Evolutionary conservation across 257 asterid species (phyloP).

Genomic region (Parsonsia alboflavescens): DNA sequence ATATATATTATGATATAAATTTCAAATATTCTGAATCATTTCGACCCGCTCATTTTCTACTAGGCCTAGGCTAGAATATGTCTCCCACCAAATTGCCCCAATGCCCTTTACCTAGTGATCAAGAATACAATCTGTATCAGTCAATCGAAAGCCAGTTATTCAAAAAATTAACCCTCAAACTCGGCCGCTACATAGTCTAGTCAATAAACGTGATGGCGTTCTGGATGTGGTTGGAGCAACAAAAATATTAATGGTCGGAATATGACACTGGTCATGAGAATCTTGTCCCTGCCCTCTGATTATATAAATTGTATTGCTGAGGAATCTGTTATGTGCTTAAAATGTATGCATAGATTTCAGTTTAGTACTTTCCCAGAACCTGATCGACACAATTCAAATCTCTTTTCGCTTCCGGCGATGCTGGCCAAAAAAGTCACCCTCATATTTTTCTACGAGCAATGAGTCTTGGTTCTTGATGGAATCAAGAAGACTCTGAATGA

Average conservation of each 20-base stretch:
- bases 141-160: slow-evolving; percentile 46
- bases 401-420: slow-evolving; percentile 22
- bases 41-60: no score
- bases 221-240: slow-evolving; percentile 50
- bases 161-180: slow-evolving; percentile 19
- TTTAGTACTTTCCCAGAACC: slow-evolving; percentile 4
- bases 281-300: slow-evolving; percentile 29
- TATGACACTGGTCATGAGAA: slow-evolving; percentile 19
- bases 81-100: no score
- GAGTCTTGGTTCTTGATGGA: slow-evolving; percentile 26
- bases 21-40: no score
- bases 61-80: no score
- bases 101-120: slow-evolving; percentile 23
- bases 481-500: slow-evolving; percentile 20
- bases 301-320: slow-evolving; percentile 32
- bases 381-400: neutral
- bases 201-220: slow-evolving; percentile 52
- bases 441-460: slow-evolving; percentile 33
- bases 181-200: slow-evolving; percentile 48
- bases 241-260: slow-evolving; percentile 4
- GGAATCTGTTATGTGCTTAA: slow-evolving; percentile 44
- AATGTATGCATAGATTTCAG: slow-evolving; percentile 26
- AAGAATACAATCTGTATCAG: slow-evolving; percentile 47
- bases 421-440: slow-evolving; percentile 16
- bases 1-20: no score